Conservation (phyloP, 2,329 filamentous ascomycete species). For the Colletotrichum higginsianum region DNA sequence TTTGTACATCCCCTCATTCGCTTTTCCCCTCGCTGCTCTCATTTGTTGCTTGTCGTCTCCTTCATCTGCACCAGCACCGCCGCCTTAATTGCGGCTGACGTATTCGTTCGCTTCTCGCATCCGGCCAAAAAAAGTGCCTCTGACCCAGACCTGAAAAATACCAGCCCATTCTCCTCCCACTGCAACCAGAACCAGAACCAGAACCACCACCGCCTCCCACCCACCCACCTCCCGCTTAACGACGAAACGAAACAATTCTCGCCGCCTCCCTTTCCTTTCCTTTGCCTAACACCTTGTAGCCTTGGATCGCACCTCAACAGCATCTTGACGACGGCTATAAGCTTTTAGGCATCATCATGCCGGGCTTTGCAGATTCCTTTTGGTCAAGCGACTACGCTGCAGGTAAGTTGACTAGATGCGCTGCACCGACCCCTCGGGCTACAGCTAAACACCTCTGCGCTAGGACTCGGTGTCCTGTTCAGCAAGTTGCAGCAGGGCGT, state of each 20-base stretch:
- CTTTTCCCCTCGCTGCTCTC: conserved; percentile 18
- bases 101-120: conserved; percentile 39
- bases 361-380: conserved; percentile 94
- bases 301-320: conserved; percentile 21
- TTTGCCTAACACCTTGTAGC: conserved; percentile 8
- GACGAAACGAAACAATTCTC: conserved; percentile 42
- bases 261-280: conserved; percentile 28
- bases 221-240: conserved; percentile 33
- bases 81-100: conserved; percentile 32
- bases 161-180: conserved; percentile 24
- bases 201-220: too few relatives aligned
- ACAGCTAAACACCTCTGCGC: conserved; percentile 23
- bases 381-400: conserved; percentile 98
- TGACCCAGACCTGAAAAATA: conserved; percentile 31
- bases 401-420: conserved; percentile 67
- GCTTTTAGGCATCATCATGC: conserved; percentile 76
- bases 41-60: conserved; percentile 18
- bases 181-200: not conserved
- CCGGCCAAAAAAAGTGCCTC: conserved; percentile 20
- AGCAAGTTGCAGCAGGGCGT: conserved; percentile 97
- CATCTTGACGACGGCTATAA: conserved; percentile 23
- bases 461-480: conserved; percentile 92
- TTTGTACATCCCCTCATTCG: conserved; percentile 16
- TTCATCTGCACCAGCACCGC: conserved; percentile 14
- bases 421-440: not conserved